These are phyloP conservation scores for Neurospora sp. DNA, from an alignment of 495 filamentous ascomycete species.

Conservation along the genomic window DNA sequence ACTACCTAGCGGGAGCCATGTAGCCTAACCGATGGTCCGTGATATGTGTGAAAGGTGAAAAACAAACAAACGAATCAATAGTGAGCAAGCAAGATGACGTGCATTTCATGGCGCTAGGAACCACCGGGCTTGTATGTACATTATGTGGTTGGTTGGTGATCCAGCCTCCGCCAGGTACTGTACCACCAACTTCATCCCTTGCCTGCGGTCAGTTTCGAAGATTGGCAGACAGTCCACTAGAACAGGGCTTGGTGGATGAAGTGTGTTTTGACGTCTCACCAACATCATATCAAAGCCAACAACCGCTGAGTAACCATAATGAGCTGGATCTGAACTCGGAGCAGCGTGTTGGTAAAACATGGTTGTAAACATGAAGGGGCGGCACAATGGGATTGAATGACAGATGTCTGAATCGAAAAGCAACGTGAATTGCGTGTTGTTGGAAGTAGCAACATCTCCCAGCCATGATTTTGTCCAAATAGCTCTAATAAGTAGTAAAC, in stretches of 20 bases:
- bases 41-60: background rate
- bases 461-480: background rate
- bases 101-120: background rate
- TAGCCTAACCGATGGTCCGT: background rate
- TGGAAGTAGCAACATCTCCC: background rate
- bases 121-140: background rate
- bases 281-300: background rate
- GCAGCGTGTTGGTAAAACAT: background rate
- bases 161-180: background rate
- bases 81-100: background rate
- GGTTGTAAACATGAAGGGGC: background rate
- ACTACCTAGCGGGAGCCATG: background rate
- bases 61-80: background rate
- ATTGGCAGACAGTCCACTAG: background rate
- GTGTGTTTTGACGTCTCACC: background rate
- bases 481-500: background rate
- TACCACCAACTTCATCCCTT: background rate
- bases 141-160: background rate
- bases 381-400: background rate
- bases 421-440: background rate
- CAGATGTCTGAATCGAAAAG: background rate
- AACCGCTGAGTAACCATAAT: background rate
- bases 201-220: background rate
- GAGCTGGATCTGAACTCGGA: background rate
- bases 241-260: background rate